Base-by-base conservation (phyloP, 441 rosid genomes). In the Isatis lusitanica region DNA sequence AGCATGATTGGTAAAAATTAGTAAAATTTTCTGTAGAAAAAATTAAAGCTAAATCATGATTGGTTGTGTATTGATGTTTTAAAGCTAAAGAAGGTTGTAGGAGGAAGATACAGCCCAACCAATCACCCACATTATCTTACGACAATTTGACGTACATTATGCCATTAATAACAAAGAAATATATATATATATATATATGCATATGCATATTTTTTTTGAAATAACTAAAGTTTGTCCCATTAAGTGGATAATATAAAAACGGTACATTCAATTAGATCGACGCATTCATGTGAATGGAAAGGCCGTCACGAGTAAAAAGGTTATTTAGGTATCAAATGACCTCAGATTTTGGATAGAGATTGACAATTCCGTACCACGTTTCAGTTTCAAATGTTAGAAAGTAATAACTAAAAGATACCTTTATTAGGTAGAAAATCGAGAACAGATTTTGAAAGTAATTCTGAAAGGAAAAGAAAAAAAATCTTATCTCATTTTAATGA, bases 251-350 rank as follows among this genome's bases (percentile, higher is more conserved):
- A 61, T 62, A 44, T 35, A 1, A 74, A 59, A 67, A 42, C 39
- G n/a, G 30, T 21, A 53, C 58, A 74, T 68, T 68, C 40, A 73
- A 36, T 28, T 67, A 68, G 35, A 42, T 43, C 58, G 15, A 55
- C n/a, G 60, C 24, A 68, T 68, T 53, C 78, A 74, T 75, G 78
- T 75, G 78, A 75, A 16, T 53, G 11, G 26, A 62, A 53, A 75
- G 58, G 28, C 47, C 61, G 58, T 68, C 79, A 68, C 79, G 50
- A 26, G 43, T 26, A 0, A 55, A 74, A 68, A 40, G 39, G 39
- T 67, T 28, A 59, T 40, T 59, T 5, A 50, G 17, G 31, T 63
- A 61, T 53, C 48, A 52, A 43, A 43, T 75, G 40, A 11, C 64
- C 64, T 61, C 64, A 31, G 7, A 35, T 68, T 74, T 68, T 68